Base-by-base conservation (phyloP, 352 stramenopile genomes). In the Pythium rishiriense region DNA sequence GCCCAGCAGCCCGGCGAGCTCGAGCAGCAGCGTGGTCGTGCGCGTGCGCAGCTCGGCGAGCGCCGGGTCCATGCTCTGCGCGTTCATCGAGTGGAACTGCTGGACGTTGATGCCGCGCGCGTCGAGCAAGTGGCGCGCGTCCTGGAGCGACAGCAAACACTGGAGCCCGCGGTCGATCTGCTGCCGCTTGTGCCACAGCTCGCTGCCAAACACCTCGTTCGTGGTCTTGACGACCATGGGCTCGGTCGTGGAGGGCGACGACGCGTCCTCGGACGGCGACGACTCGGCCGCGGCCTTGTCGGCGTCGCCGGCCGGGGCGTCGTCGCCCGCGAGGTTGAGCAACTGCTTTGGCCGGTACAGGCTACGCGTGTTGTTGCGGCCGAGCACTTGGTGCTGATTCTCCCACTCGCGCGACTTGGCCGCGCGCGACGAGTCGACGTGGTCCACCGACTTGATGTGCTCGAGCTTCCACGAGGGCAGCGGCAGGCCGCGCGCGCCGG, bases 381-480 rank as follows among this genome's bases (percentile, higher is more conserved):
- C 85, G 10, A 94, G 80, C 25, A 94, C 85, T 12, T 91, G 68
- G 60, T 81, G 87, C 58, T 90, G 77, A 2, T 59, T 75, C 52
- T 93, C 81, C 85, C 87, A 93, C 56, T 81, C 82, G 24, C 84
- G 81, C 19, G 84, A 87, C 56, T 90, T 90, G 39, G 78, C 75
- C 53, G 79, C 78, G 11, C 81, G 77, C 64, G 86, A 81, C 15
- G 74, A 74, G 37, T 93, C 81, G 15, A 70, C 69, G 9, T 64
- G 68, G 41, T 93, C 83, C 3, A 95, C 66, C 33, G 79, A 87
- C 68, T 92, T 91, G 37, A 95, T 76, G 60, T 95, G 86, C 69
- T 93, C 76, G 11, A 94, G 72, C 65, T 93, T 90, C 86, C 82
- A 92, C 35, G 84, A 93, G 41, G 84, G 86, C 42, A 93, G 67